These are phyloP conservation scores for Candida khao-thaluensis DNA, from an alignment of 805 yeast species.

Conservation along the genomic window DNA sequence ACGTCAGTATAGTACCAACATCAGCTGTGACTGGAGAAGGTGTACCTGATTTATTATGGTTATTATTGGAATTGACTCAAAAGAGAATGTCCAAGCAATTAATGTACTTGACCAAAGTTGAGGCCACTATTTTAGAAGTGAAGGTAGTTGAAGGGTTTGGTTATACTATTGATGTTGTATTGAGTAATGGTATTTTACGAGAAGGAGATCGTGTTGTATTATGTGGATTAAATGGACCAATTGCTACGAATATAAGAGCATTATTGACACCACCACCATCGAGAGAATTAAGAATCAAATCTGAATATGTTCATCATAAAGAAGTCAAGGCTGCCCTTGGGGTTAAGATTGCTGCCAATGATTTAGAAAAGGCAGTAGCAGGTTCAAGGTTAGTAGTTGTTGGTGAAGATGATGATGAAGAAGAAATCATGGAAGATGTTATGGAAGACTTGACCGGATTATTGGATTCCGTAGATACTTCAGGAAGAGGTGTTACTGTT, in stretches of 20 bases:
- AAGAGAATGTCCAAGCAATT: slow-evolving; percentile 98
- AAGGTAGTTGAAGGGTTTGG: slow-evolving; percentile 98
- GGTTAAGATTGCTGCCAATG: slow-evolving; percentile 97
- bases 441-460: slow-evolving; percentile 97
- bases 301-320: slow-evolving; percentile 95
- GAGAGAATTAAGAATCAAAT: slow-evolving; percentile 91
- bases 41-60: slow-evolving; percentile 97
- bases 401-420: slow-evolving; percentile 97
- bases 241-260: slow-evolving; percentile 94
- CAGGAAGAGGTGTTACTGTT: slow-evolving; percentile 96
- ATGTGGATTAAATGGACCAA: slow-evolving; percentile 98
- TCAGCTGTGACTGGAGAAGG: slow-evolving; percentile 99
- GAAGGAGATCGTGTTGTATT: slow-evolving; percentile 95
- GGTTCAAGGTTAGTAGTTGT: slow-evolving; percentile 95
- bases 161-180: slow-evolving; percentile 95
- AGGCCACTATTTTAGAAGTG: slow-evolving; percentile 96
- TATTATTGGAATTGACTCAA: slow-evolving; percentile 91
- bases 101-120: slow-evolving; percentile 90
- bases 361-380: slow-evolving; percentile 97
- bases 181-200: slow-evolving; percentile 91
- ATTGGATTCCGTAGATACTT: slow-evolving; percentile 88
- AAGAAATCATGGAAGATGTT: slow-evolving; percentile 94
- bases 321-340: slow-evolving; percentile 99
- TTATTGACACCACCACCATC: slow-evolving; percentile 96
- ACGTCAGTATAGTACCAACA: slow-evolving; percentile 95